Percentiles rank a stretch among this genome's conserved stretches.
phyloP scores from a whole-genome alignment of 768 basidiomycete species.

The Tulasnella sp. region DNA sequence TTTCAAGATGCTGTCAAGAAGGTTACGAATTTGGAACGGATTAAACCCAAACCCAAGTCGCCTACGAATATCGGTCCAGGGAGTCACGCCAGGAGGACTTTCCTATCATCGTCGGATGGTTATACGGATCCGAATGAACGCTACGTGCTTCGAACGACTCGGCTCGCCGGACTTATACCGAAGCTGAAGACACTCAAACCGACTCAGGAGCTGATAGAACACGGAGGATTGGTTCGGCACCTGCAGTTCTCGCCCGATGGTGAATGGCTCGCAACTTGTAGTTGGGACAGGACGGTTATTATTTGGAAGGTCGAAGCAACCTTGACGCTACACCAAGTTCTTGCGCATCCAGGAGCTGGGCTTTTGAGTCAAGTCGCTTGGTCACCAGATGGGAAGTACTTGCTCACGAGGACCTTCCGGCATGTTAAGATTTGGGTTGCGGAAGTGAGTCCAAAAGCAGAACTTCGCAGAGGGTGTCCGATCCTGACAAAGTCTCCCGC shows the following conservation, averaged over 20 bases:
- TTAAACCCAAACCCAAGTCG: background rate
- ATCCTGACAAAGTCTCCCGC: no score
- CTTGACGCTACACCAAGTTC: slow-evolving; percentile 50
- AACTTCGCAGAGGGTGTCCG: no score
- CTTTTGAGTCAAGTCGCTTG: slow-evolving; percentile 73
- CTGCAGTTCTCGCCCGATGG: slow-evolving; percentile 73
- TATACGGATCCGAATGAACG: background rate
- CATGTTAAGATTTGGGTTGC: slow-evolving; percentile 63
- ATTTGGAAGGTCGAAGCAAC: slow-evolving; percentile 32
- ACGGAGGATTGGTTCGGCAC: slow-evolving; percentile 62
- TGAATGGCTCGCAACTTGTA: slow-evolving; percentile 63
- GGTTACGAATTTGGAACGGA: background rate
- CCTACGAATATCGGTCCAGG: background rate
- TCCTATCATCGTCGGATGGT: background rate
- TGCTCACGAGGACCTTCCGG: slow-evolving; percentile 57
- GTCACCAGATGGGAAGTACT: slow-evolving; percentile 51
- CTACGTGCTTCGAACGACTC: slow-evolving; percentile 36
- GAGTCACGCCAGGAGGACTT: background rate
- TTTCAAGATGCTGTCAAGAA: background rate
- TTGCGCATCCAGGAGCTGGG: slow-evolving; percentile 48
- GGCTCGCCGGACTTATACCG: slow-evolving; percentile 48
- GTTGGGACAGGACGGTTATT: slow-evolving; percentile 34
- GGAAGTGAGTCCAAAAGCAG: slow-evolving; percentile 50
- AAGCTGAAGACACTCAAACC: slow-evolving; percentile 47
- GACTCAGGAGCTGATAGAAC: slow-evolving; percentile 52